Conservation (phyloP, 1,284 basidiomycete species). For the Apiotrichum laibachii region DNA sequence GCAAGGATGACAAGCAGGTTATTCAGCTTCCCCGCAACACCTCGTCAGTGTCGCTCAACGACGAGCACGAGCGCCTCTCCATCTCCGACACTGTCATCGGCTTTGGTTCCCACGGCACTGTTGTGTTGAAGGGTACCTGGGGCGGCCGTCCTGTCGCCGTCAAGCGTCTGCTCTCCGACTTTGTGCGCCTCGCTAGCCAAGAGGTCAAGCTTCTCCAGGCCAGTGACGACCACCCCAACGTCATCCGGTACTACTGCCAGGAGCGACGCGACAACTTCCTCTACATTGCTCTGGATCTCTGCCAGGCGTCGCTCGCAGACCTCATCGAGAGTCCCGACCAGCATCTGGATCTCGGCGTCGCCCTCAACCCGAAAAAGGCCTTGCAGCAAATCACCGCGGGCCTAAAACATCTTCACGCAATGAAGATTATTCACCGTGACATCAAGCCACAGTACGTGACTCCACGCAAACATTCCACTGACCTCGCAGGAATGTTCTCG, state of each 20-base stretch:
- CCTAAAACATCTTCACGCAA: slow-evolving; percentile 82
- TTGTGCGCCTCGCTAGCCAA: slow-evolving; percentile 88
- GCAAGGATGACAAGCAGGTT: slow-evolving; percentile 36
- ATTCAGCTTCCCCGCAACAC: slow-evolving; percentile 43
- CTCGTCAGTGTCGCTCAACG: slow-evolving; percentile 30
- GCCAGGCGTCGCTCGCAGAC: slow-evolving; percentile 90
- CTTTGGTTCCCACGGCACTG: slow-evolving; percentile 93
- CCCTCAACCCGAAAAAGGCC: slow-evolving; percentile 85
- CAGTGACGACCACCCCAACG: slow-evolving; percentile 96
- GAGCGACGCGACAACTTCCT: slow-evolving; percentile 89
- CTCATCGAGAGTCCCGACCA: slow-evolving; percentile 76
- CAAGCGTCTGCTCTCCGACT: slow-evolving; percentile 91
- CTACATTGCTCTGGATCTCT: slow-evolving; percentile 95
- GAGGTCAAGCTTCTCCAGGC: slow-evolving; percentile 94
- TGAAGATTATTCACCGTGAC: slow-evolving; percentile 96
- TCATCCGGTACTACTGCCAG: slow-evolving; percentile 97
- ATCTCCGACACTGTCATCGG: slow-evolving; percentile 79
- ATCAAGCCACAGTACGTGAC: slow-evolving; percentile 79
- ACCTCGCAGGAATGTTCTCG: slow-evolving; percentile 70
- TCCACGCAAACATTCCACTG: slow-evolving; percentile 2
- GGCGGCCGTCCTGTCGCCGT: slow-evolving; percentile 96
- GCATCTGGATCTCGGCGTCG: slow-evolving; percentile 61
- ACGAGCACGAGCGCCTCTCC: slow-evolving; percentile 53
- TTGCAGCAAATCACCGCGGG: slow-evolving; percentile 84
- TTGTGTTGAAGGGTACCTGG: slow-evolving; percentile 88